Evolutionary conservation across 441 rosid species (phyloP).

Genomic region (Pelargonium australe): DNA sequence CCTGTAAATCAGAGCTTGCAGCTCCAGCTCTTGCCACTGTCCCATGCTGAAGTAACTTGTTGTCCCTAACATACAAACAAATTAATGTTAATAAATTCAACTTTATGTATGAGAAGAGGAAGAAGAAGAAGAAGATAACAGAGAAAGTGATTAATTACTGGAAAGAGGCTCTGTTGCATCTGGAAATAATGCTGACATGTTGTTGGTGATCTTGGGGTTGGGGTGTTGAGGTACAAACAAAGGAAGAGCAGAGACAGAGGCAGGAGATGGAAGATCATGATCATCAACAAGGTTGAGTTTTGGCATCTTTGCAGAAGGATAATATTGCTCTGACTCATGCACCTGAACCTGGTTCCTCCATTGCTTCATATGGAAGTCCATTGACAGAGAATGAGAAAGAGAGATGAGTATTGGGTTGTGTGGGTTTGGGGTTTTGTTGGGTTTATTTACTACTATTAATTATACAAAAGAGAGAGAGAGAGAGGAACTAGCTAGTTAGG

Average conservation of each 20-base stretch:
- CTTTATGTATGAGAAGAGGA: too few relatives aligned
- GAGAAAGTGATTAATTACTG: background rate
- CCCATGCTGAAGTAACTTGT: conserved; percentile 12
- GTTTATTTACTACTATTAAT: background rate
- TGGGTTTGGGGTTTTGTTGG: background rate
- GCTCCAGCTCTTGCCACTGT: conserved; percentile 45
- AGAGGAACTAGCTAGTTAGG: background rate
- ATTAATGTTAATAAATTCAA: too few relatives aligned
- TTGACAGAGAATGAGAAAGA: background rate
- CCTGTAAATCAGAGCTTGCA: conserved; percentile 38
- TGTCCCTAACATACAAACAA: background rate
- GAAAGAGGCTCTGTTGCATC: background rate
- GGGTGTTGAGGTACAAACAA: background rate
- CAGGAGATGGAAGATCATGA: background rate
- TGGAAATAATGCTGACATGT: background rate
- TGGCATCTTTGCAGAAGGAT: background rate
- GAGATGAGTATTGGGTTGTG: too few relatives aligned
- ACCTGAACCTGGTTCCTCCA: too few relatives aligned
- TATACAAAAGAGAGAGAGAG: background rate
- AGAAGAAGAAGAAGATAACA: too few relatives aligned
- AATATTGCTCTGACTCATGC: background rate
- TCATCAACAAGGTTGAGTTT: background rate
- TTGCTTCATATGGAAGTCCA: conserved; percentile 6
- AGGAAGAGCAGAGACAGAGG: conserved; percentile 5
- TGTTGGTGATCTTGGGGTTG: background rate